phyloP scores from a whole-genome alignment of 2,329 filamentous ascomycete species.

The Aspergillus quadrilineatus region DNA sequence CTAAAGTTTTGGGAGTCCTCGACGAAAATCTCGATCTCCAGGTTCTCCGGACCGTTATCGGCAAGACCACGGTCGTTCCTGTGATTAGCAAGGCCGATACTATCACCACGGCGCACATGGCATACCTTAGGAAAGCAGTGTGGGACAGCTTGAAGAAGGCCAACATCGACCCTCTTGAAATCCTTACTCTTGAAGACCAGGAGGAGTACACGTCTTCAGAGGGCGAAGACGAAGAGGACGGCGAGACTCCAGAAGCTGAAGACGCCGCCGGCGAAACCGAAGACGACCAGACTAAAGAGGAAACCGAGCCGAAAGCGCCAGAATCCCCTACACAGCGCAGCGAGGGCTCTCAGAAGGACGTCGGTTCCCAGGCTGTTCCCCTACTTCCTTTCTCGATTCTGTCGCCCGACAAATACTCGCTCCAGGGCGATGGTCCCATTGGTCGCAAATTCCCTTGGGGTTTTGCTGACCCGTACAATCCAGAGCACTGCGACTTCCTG shows the following conservation, averaged over 20 bases:
- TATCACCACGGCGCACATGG: slow-evolving; percentile 93
- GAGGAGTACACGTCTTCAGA: slow-evolving; percentile 58
- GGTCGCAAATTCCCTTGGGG: slow-evolving; percentile 95
- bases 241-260: slow-evolving; percentile 19
- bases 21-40: slow-evolving; percentile 90
- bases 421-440: slow-evolving; percentile 57
- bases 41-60: slow-evolving; percentile 80
- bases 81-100: slow-evolving; percentile 97
- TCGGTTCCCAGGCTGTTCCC: slow-evolving; percentile 48
- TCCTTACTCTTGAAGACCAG: slow-evolving; percentile 76
- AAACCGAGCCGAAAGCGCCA: slow-evolving; percentile 21
- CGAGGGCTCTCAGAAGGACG: slow-evolving; percentile 51
- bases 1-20: slow-evolving; percentile 61
- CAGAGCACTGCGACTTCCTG: slow-evolving; percentile 89
- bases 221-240: slow-evolving; percentile 48
- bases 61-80: slow-evolving; percentile 92
- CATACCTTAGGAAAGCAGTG: slow-evolving; percentile 83
- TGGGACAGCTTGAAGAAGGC: slow-evolving; percentile 84
- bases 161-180: slow-evolving; percentile 83
- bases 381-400: slow-evolving; percentile 89
- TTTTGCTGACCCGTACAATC: slow-evolving; percentile 89
- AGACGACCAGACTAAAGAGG: slow-evolving; percentile 32
- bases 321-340: slow-evolving; percentile 34
- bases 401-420: slow-evolving; percentile 79
- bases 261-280: slow-evolving; percentile 22